Conservation (phyloP, 768 basidiomycete genomes). For the Lentinula sp. region DNA sequence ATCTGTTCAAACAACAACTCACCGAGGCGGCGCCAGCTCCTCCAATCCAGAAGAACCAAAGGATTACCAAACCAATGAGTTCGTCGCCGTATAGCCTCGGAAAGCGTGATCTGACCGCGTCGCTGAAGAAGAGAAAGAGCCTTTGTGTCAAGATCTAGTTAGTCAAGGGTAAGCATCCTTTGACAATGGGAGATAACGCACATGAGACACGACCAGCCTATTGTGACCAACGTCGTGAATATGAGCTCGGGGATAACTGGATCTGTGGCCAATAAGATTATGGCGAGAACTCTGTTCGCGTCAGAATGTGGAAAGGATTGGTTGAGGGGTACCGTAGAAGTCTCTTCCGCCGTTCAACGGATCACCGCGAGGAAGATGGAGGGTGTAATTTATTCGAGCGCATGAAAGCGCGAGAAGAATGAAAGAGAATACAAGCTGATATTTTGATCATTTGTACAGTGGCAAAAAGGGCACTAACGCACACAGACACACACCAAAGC, state of each 20-base stretch:
- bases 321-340: conserved; percentile 49
- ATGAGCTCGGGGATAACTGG: conserved; percentile 67
- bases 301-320: neutral
- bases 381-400: conserved; percentile 64
- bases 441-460: neutral
- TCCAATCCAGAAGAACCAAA: conserved; percentile 71
- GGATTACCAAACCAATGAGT: conserved; percentile 49
- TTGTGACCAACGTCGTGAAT: conserved; percentile 51
- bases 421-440: conserved; percentile 42
- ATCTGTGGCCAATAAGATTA: conserved; percentile 30
- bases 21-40: conserved; percentile 67
- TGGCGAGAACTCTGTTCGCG: neutral
- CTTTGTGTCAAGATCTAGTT: conserved; percentile 6
- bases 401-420: conserved; percentile 54
- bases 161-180: neutral
- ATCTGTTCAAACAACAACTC: conserved; percentile 18
- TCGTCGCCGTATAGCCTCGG: conserved; percentile 55
- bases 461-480: neutral
- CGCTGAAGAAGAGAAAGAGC: conserved; percentile 42
- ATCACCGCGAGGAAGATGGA: conserved; percentile 43
- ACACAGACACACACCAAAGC: neutral
- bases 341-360: conserved; percentile 46
- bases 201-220: conserved; percentile 62
- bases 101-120: conserved; percentile 50
- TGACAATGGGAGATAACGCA: conserved; percentile 26